Base-by-base conservation (phyloP, 1,284 basidiomycete species). In the Malassezia slooffiae region DNA sequence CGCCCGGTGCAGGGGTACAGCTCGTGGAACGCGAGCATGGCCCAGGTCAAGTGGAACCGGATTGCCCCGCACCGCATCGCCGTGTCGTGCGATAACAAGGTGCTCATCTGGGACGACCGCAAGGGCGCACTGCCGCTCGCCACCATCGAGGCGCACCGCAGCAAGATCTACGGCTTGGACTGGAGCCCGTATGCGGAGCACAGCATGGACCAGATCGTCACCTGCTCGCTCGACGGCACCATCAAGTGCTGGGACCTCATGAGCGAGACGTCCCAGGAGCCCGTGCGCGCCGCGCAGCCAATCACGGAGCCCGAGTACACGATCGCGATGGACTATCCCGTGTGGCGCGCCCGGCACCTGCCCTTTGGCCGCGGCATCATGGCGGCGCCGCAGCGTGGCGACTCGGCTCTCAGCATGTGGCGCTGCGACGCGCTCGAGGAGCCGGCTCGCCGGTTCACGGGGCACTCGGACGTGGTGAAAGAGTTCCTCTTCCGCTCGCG, bases 401-500 rank as follows among this genome's bases (percentile, higher is more conserved):
- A 83, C 54, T 83, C 82, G 7, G 77, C 79, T 0, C 74, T 95
- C 17, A 84, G 88, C 67, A 84, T 97, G 82, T 96, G 81, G 74
- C 74, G 74, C 0, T 72, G 77, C 40, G 73, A 72, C 12, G 69
- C 76, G 34, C 70, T 73, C 2, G 71, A 55, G 6, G 55, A 64
- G 7, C 80, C 82, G 1, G 79, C 88, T 7, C 79, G 83, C 47
- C 74, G 76, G 3, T 95, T 93, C 55, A 83, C 84, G 52, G 90
- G 89, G 0, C 88, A 93, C 67, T 77, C 79, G 0, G 89, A 93
- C 60, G 85, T 89, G 4, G 91, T 96, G 27, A 95, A 95, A 61
- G 91, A 99, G 71, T 99, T 93, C 62, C 89, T 99, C 2, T 96
- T 93, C 89, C 75, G 93, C 46, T 79, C 77, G 1, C 64, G 74